Percentiles rank a stretch among this genome's conserved stretches.
Conservation (phyloP, 1,284 basidiomycete genomes). For the Anthracocystis walkeri region DNA sequence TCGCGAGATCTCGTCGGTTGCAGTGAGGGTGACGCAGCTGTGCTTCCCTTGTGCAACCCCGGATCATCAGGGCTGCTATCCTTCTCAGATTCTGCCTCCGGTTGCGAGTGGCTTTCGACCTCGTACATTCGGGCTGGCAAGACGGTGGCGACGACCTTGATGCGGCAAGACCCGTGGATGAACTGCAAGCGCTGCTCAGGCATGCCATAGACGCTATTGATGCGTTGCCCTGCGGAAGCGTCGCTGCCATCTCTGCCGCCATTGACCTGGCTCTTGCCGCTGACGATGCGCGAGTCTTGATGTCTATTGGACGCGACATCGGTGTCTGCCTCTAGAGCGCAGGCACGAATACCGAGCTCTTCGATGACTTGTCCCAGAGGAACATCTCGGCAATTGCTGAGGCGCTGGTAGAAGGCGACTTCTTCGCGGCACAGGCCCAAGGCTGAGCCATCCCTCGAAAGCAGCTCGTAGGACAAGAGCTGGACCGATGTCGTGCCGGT, state of each 20-base stretch:
- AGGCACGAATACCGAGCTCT: slow-evolving; percentile 53
- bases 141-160: slow-evolving; percentile 48
- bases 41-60: neutral
- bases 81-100: slow-evolving; percentile 1
- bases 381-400: slow-evolving; percentile 52
- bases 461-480: slow-evolving; percentile 42
- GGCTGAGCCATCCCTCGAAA: slow-evolving; percentile 20
- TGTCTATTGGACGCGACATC: slow-evolving; percentile 16
- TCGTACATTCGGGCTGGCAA: slow-evolving; percentile 35
- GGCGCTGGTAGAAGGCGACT: slow-evolving; percentile 55
- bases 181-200: slow-evolving; percentile 50
- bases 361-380: slow-evolving; percentile 61
- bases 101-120: slow-evolving; percentile 4
- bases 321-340: slow-evolving; percentile 41
- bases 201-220: slow-evolving; percentile 29
- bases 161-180: slow-evolving; percentile 49
- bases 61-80: slow-evolving; percentile 3
- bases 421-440: slow-evolving; percentile 43
- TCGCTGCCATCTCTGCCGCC: slow-evolving; percentile 13
- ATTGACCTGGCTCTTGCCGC: slow-evolving; percentile 16
- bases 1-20: slow-evolving; percentile 32
- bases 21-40: slow-evolving; percentile 10
- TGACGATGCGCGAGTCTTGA: slow-evolving; percentile 30
- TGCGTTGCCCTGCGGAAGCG: slow-evolving; percentile 2
- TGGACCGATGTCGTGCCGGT: slow-evolving; percentile 14